Base-by-base conservation (phyloP, 345 rosid genomes). In the thale cress (Arabidopsis thaliana) region DNA sequence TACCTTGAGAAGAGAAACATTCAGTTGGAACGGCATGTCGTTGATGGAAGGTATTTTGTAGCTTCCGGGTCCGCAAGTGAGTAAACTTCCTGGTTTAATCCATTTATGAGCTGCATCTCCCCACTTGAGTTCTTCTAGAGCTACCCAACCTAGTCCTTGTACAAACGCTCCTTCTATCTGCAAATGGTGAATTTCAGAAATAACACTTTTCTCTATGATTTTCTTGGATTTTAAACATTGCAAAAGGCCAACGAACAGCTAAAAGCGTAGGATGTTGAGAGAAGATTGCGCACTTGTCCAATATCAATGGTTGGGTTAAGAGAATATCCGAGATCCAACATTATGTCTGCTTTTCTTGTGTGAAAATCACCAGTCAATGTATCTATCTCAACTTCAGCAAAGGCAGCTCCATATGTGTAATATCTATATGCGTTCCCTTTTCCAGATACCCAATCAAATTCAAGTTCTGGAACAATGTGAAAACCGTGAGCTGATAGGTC, bases 111-210 rank as follows among this genome's bases (percentile, higher is more conserved):
- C 91, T 24, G 84, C 76, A 78, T 91, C 98, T 23, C 98, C 97
- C 98, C 98, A 91, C 71, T 93, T 93, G 7, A 93, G 87, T 74
- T 93, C 98, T 86, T 93, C 98, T 62, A 93, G 57, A 44, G 98
- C 98, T 73, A 84, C 82, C 98, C 97, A 93, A 25, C 98, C 98
- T 14, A 91, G 76, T 64, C 98, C 98, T 89, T 91, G 98, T 55
- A 91, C 73, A 59, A 93, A 93, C n/a, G 98, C 97, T 63, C 97
- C 98, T 87, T 93, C 97, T 61, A 91, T 83, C 98, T 94, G 89
- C 55, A 59, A 11, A 33, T 2, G 7, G 49, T 32, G 25, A 78
- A 25, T 30, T 59, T 52, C 24, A 76, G 40, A 33, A 11, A 36
- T 52, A 49, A 50, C 22, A 58, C 0, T 28, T 0, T 38, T 75